Evolutionary conservation across 306 rosid species (phyloP).

Genomic region (Quercus alba): DNA sequence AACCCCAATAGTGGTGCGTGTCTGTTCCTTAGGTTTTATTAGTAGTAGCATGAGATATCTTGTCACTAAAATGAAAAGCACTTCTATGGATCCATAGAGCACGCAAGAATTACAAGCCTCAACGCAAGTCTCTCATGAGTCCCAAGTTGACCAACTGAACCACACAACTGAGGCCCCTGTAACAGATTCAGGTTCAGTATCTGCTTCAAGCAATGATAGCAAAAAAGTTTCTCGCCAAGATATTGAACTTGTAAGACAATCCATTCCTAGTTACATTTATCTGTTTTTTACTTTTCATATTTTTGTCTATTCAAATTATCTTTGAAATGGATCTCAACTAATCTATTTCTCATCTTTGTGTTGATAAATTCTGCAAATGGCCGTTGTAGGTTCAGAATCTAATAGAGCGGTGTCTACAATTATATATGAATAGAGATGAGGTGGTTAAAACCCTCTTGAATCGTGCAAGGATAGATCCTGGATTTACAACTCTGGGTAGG

Average conservation of each 20-base stretch:
- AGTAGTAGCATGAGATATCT: conserved; percentile 10
- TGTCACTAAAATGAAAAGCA: conserved; percentile 11
- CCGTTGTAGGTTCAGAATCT: conserved; percentile 89
- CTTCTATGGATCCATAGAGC: conserved; percentile 43
- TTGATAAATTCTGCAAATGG: conserved; percentile 21
- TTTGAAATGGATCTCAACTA: conserved; percentile 10
- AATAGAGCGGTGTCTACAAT: conserved; percentile 88
- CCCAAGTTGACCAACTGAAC: conserved; percentile 67
- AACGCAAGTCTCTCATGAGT: conserved; percentile 67
- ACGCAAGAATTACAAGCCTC: conserved; percentile 67
- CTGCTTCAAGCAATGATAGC: conserved; percentile 77
- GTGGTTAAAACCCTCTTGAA: conserved; percentile 92
- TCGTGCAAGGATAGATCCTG: conserved; percentile 98
- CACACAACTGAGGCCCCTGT: conserved; percentile 74
- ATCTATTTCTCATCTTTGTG: conserved; percentile 8
- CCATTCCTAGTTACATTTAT: conserved; percentile 11
- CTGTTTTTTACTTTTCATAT: not conserved
- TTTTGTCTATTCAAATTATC: not conserved
- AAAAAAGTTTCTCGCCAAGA: conserved; percentile 94
- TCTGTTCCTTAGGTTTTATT: conserved; percentile 1
- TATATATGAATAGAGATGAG: conserved; percentile 95
- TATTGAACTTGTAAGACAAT: conserved; percentile 78
- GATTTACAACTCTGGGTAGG: conserved; percentile 91
- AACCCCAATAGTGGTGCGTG: not conserved
- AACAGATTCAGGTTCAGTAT: conserved; percentile 70